phyloP scores from a whole-genome alignment of 805 yeast genomes.

The Wickerhamomyces strasburgensis region DNA sequence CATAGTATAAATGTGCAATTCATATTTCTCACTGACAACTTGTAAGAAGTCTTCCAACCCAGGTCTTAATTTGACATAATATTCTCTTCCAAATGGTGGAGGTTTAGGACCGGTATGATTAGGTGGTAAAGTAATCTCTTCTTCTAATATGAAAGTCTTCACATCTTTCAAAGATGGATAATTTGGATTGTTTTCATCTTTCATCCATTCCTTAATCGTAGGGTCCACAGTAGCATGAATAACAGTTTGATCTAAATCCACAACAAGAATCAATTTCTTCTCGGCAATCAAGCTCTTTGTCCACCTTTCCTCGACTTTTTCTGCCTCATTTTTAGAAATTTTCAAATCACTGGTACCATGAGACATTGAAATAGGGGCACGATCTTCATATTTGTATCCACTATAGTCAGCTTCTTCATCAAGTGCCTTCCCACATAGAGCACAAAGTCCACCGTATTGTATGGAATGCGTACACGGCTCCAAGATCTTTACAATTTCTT shows the following conservation, averaged over 20 bases:
- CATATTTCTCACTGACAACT: slow-evolving; percentile 60
- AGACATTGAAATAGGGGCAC: slow-evolving; percentile 85
- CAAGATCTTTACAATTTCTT: slow-evolving; percentile 48
- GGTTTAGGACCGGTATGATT: slow-evolving; percentile 57
- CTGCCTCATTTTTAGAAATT: slow-evolving; percentile 83
- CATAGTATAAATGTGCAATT: slow-evolving; percentile 95
- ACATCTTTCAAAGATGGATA: slow-evolving; percentile 83
- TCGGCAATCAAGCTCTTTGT: slow-evolving; percentile 56
- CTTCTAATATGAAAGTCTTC: slow-evolving; percentile 68
- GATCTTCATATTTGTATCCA: slow-evolving; percentile 47
- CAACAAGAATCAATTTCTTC: slow-evolving; percentile 79
- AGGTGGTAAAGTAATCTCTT: slow-evolving; percentile 56
- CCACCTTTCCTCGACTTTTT: slow-evolving; percentile 66
- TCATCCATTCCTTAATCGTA: slow-evolving; percentile 94
- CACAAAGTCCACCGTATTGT: slow-evolving; percentile 93
- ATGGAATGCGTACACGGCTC: slow-evolving; percentile 92
- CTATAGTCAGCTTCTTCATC: slow-evolving; percentile 70
- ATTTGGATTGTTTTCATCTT: slow-evolving; percentile 79
- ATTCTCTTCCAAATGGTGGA: slow-evolving; percentile 59
- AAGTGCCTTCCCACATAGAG: slow-evolving; percentile 80
- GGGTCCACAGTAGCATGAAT: slow-evolving; percentile 98
- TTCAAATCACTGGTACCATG: slow-evolving; percentile 83
- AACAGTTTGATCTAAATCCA: slow-evolving; percentile 95
- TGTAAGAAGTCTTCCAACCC: slow-evolving; percentile 73
- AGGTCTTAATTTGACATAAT: slow-evolving; percentile 89